Percentiles rank a stretch among this genome's conserved stretches.
Conservation (phyloP, 352 stramenopile species). For the Chrysophaeum taylorii region DNA sequence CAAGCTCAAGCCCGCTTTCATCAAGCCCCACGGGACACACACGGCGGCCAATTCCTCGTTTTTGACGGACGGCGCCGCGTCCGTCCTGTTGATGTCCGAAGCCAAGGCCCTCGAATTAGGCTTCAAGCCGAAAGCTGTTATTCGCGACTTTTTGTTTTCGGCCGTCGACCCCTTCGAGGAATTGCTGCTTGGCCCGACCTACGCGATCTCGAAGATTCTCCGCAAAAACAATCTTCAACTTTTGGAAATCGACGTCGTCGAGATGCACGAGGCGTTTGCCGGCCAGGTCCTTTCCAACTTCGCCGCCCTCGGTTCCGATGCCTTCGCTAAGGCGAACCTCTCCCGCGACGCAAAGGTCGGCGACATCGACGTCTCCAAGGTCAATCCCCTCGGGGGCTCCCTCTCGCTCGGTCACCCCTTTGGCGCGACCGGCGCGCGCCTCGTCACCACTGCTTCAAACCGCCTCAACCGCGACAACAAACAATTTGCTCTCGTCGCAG, state of each 20-base stretch:
- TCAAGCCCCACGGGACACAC: constrained; percentile 92
- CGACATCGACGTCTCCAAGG: constrained; percentile 77
- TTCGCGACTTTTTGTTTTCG: constrained; percentile 91
- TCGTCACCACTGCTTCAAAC: constrained; percentile 93
- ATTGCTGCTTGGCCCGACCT: constrained; percentile 84
- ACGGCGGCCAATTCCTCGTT: constrained; percentile 94
- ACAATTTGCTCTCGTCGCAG: constrained; percentile 88
- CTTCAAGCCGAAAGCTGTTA: constrained; percentile 82
- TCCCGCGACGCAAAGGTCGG: constrained; percentile 69
- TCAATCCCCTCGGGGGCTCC: constrained; percentile 94
- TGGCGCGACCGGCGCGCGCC: constrained; percentile 81
- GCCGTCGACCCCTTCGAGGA: constrained; percentile 89
- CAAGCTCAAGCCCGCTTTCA: constrained; percentile 92
- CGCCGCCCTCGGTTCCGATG: constrained; percentile 78
- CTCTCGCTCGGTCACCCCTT: constrained; percentile 93
- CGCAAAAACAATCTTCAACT: constrained; percentile 66
- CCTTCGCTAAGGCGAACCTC: constrained; percentile 89
- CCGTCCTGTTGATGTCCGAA: constrained; percentile 91
- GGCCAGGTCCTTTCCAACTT: constrained; percentile 95
- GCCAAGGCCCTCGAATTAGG: constrained; percentile 84
- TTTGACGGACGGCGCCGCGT: constrained; percentile 89
- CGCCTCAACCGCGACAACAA: constrained; percentile 85
- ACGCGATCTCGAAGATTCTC: constrained; percentile 72
- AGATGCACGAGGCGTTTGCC: constrained; percentile 98
- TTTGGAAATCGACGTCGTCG: constrained; percentile 88